phyloP scores from a whole-genome alignment of 208 protist species.

The Trichomonas vaginalis region DNA sequence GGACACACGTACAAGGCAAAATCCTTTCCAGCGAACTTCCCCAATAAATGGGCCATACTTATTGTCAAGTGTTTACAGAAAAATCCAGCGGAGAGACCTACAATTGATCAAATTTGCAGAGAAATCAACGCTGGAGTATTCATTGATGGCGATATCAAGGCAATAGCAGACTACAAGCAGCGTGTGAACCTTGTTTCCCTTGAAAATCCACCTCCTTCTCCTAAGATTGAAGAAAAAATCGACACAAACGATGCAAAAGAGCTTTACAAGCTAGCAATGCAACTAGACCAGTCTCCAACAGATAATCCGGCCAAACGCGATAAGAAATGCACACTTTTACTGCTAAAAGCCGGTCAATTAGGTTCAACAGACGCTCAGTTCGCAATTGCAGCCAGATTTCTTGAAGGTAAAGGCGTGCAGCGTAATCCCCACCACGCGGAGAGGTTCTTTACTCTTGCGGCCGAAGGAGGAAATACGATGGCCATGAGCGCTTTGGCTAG shows the following conservation, averaged over 20 bases:
- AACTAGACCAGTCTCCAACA: not conserved
- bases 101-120: not conserved
- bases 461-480: not conserved
- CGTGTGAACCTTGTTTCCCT: not conserved
- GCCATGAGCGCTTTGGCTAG: not conserved
- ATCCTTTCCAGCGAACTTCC: not conserved
- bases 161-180: not conserved
- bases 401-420: not conserved
- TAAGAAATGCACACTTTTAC: not conserved
- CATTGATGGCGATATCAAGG: not conserved
- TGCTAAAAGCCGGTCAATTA: not conserved
- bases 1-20: not conserved
- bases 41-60: not conserved
- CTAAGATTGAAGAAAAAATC: not conserved
- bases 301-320: not conserved
- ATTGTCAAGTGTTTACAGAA: not conserved
- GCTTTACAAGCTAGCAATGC: not conserved
- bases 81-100: not conserved
- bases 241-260: not conserved
- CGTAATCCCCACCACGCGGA: not conserved
- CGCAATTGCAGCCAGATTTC: not conserved
- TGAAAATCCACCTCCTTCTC: not conserved
- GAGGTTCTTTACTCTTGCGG: not conserved
- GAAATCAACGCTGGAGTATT: not conserved
- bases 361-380: not conserved